These are phyloP conservation scores for Evernia prunastri DNA, from an alignment of 495 filamentous ascomycete genomes.

Conservation along the genomic window DNA sequence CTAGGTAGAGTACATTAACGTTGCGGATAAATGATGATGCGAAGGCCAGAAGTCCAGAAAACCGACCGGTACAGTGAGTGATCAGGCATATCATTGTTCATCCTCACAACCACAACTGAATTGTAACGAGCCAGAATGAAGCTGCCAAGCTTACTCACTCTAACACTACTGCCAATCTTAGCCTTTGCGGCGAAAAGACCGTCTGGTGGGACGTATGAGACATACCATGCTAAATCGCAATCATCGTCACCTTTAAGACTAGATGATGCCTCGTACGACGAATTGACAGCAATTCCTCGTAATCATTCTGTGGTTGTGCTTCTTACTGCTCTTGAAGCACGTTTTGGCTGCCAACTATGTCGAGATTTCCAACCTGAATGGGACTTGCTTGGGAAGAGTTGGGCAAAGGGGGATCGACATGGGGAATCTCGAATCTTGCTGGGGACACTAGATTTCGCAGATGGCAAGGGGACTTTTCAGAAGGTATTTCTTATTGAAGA, in stretches of 20 bases:
- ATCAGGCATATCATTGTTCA: too few relatives aligned
- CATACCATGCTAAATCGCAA: constrained; percentile 60
- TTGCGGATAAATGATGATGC: constrained; percentile 10
- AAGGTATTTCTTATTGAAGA: constrained; percentile 53
- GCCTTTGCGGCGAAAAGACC: constrained; percentile 50
- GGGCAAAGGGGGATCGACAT: constrained; percentile 71
- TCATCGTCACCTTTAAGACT: constrained; percentile 66
- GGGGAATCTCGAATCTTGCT: constrained; percentile 69
- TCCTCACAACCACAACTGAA: constrained; percentile 39
- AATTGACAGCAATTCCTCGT: constrained; percentile 67
- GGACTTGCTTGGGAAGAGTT: constrained; percentile 81
- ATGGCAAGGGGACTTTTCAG: constrained; percentile 83
- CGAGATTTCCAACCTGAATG: constrained; percentile 91
- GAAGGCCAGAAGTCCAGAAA: constrained; percentile 12
- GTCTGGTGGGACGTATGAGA: constrained; percentile 52
- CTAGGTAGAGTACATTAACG: not conserved
- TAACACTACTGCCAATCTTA: constrained; percentile 35
- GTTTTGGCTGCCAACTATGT: constrained; percentile 83
- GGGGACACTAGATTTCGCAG: constrained; percentile 79
- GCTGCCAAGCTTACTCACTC: constrained; percentile 46
- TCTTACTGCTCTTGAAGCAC: constrained; percentile 77
- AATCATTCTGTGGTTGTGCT: constrained; percentile 80
- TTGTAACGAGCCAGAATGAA: constrained; percentile 39
- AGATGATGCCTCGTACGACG: constrained; percentile 63
- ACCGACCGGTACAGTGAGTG: too few relatives aligned